Evolutionary conservation across 2,329 filamentous ascomycete genomes (phyloP).

Genomic region (Grosmannia serpens): DNA sequence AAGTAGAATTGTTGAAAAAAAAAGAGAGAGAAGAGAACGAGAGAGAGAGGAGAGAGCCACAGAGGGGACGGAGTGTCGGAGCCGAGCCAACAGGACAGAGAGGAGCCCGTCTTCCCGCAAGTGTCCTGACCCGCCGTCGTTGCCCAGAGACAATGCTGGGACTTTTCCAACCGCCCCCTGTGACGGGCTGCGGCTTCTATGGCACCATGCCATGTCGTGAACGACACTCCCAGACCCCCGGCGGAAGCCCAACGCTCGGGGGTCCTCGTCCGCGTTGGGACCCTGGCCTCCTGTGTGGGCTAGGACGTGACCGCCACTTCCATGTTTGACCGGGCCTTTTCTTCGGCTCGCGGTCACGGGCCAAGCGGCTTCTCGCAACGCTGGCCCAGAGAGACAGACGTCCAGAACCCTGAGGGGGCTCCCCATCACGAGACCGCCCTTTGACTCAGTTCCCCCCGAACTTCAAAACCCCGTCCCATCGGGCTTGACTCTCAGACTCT

Average conservation of each 20-base stretch:
- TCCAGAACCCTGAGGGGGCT: background rate
- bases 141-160: background rate
- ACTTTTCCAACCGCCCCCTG: background rate
- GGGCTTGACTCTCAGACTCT: background rate
- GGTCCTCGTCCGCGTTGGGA: background rate
- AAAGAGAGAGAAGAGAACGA: background rate
- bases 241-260: background rate
- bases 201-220: background rate
- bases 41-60: background rate
- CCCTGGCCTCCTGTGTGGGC: background rate
- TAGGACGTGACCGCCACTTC: background rate
- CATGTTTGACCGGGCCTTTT: background rate
- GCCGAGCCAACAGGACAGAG: background rate
- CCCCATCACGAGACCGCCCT: background rate
- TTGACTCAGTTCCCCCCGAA: background rate
- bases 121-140: background rate
- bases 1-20: constrained; percentile 3
- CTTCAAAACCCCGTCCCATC: background rate
- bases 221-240: background rate
- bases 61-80: background rate
- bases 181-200: background rate
- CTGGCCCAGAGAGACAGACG: background rate
- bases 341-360: background rate
- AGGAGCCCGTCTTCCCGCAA: background rate
- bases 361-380: no score